A percentile compares a stretch with the other conserved stretches of the same genome.
These are phyloP conservation scores for Durusdinium trenchii DNA, from an alignment of 73 alveolate species.

Conservation along the genomic window DNA sequence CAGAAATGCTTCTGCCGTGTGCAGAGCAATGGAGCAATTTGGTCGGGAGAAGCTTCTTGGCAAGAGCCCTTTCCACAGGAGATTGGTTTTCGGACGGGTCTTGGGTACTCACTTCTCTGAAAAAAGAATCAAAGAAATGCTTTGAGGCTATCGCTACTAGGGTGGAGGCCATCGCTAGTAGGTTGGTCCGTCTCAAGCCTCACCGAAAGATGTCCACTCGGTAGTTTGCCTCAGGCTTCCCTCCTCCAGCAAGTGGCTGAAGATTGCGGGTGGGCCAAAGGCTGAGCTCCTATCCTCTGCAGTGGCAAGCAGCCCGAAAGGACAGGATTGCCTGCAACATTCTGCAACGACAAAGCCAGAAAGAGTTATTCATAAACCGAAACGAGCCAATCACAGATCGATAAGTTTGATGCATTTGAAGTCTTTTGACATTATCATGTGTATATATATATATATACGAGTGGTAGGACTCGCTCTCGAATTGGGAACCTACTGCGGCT, in stretches of 20 bases:
- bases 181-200: background rate
- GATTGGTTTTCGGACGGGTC: too few species aligned
- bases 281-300: background rate
- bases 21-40: constrained; percentile 15
- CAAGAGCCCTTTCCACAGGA: background rate
- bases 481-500: constrained; percentile 88
- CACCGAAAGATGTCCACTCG: background rate
- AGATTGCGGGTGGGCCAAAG: constrained; percentile 79
- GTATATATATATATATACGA: too few species aligned
- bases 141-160: too few species aligned
- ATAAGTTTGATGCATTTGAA: too few species aligned
- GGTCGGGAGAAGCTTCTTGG: background rate
- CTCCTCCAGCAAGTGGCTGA: constrained; percentile 85
- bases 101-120: too few species aligned
- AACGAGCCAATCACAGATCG: too few species aligned
- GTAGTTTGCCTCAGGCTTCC: background rate
- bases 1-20: background rate
- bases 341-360: too few species aligned
- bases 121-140: too few species aligned
- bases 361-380: too few species aligned
- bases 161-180: too few species aligned
- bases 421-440: background rate
- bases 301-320: constrained; percentile 43
- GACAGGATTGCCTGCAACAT: too few species aligned
- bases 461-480: constrained; percentile 42